Base-by-base conservation (phyloP, 129 eudicot genomes). In the Logfia minima region DNA sequence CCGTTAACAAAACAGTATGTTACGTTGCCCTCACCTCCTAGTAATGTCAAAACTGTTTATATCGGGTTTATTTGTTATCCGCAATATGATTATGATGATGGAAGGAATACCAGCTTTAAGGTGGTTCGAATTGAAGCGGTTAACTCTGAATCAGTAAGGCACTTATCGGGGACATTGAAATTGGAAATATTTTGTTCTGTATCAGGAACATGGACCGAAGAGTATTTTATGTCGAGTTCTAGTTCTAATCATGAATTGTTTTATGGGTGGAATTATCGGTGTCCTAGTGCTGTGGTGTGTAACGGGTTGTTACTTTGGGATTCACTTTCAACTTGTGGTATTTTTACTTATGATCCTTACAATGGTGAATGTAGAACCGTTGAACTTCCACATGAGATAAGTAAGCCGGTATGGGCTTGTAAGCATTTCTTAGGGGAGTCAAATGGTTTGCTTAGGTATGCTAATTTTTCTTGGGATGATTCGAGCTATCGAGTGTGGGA, bases 61-160 rank as follows among this genome's bases (percentile, higher is more conserved):
- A 29, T 70, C 4, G 82, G 82, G 26, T 70, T 78, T 60, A 31
- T 78, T 39, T 78, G 82, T 78, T 29, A 61, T 70, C 53, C 56
- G 76, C 75, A 55, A 23, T 37, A 34, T 34, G 62, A 43, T 64
- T 13, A 72, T 8, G 21, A 56, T 7, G 51, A 19, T 18, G 76
- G 68, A 73, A 19, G 29, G 4, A 10, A 19, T 19, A 68, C 75
- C 2, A 23, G 75, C 22, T 77, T 77, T 61, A 77, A 68, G 22
- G 81, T 77, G 67, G 81, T 77, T 77, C 52, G 81, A 29, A 68
- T 77, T 69, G 69, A 77, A 18, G 81, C 70, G 6, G 81, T 77
- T 7, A 68, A 59, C 23, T 56, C 59, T 10, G 81, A 77, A 45
- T 68, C 68, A 14, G 75, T 58, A 24, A 68, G 70, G 58, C 75